Conservation (phyloP, 2,329 filamentous ascomycete genomes). For the Hypoxylon sp. region DNA sequence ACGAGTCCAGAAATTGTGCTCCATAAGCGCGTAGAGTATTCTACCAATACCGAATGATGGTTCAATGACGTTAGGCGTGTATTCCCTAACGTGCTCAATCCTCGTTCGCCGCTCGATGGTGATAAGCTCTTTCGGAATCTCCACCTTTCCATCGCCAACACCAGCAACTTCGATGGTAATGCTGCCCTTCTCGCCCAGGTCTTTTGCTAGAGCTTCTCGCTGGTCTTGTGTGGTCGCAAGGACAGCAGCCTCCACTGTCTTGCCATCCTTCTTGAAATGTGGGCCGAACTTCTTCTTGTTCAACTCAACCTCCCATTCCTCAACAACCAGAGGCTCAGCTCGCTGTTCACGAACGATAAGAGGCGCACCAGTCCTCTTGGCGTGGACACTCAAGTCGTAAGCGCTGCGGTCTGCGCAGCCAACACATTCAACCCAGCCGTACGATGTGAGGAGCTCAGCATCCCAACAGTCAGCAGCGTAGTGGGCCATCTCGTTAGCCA, state of each 20-base stretch:
- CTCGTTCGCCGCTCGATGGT: conserved; percentile 87
- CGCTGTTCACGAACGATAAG: conserved; percentile 87
- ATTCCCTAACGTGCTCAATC: conserved; percentile 88
- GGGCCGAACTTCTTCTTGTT: conserved; percentile 98
- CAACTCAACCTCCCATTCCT: conserved; percentile 90
- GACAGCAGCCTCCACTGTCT: conserved; percentile 85
- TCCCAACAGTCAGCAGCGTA: conserved; percentile 99
- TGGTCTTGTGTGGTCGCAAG: conserved; percentile 83
- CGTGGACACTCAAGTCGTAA: conserved; percentile 93
- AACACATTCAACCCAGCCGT: conserved; percentile 98
- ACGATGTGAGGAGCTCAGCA: conserved; percentile 89
- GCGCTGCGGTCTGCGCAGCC: conserved; percentile 96
- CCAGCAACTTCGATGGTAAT: conserved; percentile 81
- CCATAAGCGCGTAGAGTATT: conserved; percentile 92
- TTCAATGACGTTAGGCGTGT: conserved; percentile 96
- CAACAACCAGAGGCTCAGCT: conserved; percentile 81
- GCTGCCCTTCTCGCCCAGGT: conserved; percentile 80
- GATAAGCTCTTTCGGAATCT: conserved; percentile 77
- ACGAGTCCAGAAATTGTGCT: conserved; percentile 96
- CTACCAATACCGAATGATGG: conserved; percentile 97
- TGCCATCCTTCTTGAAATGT: conserved; percentile 94
- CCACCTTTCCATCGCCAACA: conserved; percentile 81
- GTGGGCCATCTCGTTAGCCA: conserved; percentile 75
- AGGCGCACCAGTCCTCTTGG: conserved; percentile 90
- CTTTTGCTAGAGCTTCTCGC: conserved; percentile 82